Base-by-base conservation (phyloP, 192 early-diverging fungal genomes). In the Podila horticola region DNA sequence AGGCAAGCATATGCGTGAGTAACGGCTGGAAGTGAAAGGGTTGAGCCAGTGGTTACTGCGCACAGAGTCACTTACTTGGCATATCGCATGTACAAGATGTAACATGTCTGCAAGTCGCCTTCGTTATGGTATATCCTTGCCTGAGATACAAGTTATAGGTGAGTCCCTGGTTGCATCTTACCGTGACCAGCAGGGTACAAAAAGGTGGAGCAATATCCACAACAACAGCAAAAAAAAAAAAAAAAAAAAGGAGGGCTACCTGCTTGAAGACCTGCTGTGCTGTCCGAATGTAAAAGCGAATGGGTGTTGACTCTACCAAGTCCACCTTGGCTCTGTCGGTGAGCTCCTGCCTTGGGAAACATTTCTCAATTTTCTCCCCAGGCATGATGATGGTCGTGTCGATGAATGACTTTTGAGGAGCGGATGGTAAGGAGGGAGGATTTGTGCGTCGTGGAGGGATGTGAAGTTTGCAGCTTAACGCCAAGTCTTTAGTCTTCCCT, bases 31-130 rank as follows among this genome's bases (percentile, higher is more conserved):
- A 45, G 15, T 45, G 15, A 12, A 45, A 45, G 15, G 2, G 13
- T 45, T 4, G 41, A 45, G 41, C 0, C 41, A 4, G 41, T 15
- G 41, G 41, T 15, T 45, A 17, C 41, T 45, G 24, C 38, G 13
- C 12, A 36, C 10, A 64, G 3, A 4, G 34, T 6, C 3, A 28
- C 87, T 48, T 81, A 90, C 87, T 79, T 89, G 61, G 85, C 85
- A 72, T 89, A 93, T 6, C 88, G 86, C 85, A 95, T 82, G 68
- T 92, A 93, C 36, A 89, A 81, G n/a, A 92, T 84, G 64, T 95
- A 95, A 2, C 92, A 91, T 26, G 85, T 86, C 61, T 90, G 86
- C 11, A 90, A 69, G 67, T 95, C 90, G 72, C 89, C 82, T 74
- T 95, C 93, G 50, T 71, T 51, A n/a, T 86, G 71, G 75, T 93